Percentiles rank a stretch among this genome's conserved stretches.
Conservation (phyloP, 73 alveolate species). For the Symbiodinium pilosum region DNA sequence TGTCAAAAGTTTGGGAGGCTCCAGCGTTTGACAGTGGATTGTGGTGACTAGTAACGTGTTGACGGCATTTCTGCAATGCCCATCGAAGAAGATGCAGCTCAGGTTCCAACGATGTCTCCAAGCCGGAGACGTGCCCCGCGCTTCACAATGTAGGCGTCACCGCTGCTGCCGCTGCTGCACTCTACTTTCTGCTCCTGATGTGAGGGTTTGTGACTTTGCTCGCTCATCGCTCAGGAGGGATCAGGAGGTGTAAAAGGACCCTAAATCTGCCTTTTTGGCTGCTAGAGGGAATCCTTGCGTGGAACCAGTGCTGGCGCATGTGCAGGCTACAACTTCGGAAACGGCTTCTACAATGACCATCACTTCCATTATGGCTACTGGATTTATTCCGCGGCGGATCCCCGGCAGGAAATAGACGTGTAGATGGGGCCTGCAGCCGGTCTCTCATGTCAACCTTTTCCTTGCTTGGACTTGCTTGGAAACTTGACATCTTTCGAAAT, state of each 20-base stretch:
- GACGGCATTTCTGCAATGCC: no score
- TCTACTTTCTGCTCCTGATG: no score
- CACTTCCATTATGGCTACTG: conserved; percentile 87
- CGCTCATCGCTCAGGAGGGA: no score
- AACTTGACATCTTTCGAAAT: background rate
- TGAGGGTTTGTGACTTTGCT: background rate
- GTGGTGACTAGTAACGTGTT: no score
- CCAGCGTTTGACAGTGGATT: no score
- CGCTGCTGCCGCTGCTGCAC: background rate
- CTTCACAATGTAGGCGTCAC: conserved; percentile 46
- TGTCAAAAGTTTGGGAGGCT: no score
- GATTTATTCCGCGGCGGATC: conserved; percentile 45
- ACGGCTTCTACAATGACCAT: conserved; percentile 90
- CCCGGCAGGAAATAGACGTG: background rate
- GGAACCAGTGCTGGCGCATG: background rate
- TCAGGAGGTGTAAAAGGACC: no score
- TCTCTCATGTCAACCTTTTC: no score
- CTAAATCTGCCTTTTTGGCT: no score
- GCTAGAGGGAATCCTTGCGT: no score
- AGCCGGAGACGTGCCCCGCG: conserved; percentile 72
- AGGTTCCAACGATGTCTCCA: conserved; percentile 39
- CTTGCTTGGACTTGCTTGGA: no score
- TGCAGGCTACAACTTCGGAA: conserved; percentile 67
- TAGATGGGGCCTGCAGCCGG: no score
- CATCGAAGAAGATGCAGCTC: background rate